Evolutionary conservation across 352 stramenopile species (phyloP).

Genomic region (Phytophthora ramorum): DNA sequence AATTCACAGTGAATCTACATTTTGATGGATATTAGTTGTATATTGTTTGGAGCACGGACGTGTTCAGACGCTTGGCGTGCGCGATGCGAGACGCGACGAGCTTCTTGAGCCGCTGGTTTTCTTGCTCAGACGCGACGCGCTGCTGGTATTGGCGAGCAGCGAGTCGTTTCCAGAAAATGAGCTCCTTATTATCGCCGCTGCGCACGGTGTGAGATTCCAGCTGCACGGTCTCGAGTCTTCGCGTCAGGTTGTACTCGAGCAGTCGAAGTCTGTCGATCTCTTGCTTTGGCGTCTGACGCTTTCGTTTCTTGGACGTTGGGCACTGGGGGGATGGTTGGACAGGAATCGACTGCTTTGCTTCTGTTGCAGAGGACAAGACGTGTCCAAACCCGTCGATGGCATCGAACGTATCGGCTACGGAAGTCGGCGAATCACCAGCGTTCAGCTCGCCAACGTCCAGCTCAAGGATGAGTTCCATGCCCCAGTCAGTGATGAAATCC

Average conservation of each 20-base stretch:
- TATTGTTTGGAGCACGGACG: background rate
- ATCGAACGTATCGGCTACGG: background rate
- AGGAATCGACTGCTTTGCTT: background rate
- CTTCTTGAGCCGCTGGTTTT: conserved; percentile 12
- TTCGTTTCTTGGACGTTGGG: background rate
- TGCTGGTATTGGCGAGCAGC: conserved; percentile 14
- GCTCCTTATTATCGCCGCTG: background rate
- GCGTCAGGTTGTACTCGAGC: conserved; percentile 11
- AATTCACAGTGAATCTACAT: too few relatives aligned
- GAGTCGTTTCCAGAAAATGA: conserved; percentile 2
- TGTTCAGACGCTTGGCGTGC: conserved; percentile 11
- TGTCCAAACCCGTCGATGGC: background rate
- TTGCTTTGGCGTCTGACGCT: conserved; percentile 17
- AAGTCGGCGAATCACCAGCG: background rate
- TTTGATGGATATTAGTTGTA: background rate
- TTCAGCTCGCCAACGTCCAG: background rate
- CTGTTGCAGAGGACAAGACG: background rate
- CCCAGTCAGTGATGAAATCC: conserved; percentile 1
- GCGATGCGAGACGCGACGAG: conserved; percentile 3
- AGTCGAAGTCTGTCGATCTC: conserved; percentile 13
- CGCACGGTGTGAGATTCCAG: background rate
- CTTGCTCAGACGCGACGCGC: conserved; percentile 7
- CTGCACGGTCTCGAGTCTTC: conserved; percentile 1
- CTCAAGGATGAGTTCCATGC: background rate
- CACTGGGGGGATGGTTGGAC: background rate